Evolutionary conservation across 2,329 filamentous ascomycete species (phyloP).

Genomic region (Colletotrichum magnum): DNA sequence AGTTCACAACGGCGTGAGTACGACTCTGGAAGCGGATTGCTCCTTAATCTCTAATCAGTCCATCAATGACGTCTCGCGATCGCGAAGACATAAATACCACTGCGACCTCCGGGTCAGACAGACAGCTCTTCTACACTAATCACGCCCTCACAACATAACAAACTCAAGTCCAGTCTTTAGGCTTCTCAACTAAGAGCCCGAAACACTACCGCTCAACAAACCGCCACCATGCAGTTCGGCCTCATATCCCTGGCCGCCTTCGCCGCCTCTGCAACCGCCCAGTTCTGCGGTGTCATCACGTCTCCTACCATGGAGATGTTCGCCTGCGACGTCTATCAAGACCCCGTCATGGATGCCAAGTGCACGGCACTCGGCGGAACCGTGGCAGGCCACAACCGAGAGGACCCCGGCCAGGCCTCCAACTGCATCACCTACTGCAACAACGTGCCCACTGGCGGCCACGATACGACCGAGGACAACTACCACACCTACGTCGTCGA

Average conservation of each 20-base stretch:
- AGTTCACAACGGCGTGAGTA: background rate
- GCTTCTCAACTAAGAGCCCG: no score
- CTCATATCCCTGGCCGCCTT: background rate
- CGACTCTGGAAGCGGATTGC: background rate
- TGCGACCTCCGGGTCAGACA: no score
- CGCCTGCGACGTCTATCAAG: constrained; percentile 10
- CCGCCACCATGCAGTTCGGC: constrained; percentile 4
- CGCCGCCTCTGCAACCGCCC: background rate
- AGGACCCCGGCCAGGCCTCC: constrained; percentile 4
- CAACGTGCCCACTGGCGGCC: constrained; percentile 19
- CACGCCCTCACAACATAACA: background rate
- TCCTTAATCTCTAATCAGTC: background rate
- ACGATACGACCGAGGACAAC: constrained; percentile 12
- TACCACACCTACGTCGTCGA: constrained; percentile 16
- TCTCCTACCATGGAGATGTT: constrained; percentile 7
- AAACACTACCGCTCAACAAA: background rate
- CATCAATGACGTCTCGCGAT: no score
- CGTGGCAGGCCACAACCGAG: constrained; percentile 16
- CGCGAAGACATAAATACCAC: no score
- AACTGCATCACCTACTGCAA: constrained; percentile 33
- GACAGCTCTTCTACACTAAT: no score
- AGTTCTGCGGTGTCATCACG: constrained; percentile 23
- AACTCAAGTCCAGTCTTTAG: no score
- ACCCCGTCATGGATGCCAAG: constrained; percentile 13
- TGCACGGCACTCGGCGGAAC: constrained; percentile 25